Evolutionary conservation across 2,329 filamentous ascomycete species (phyloP).

Genomic region (Fusarium compactum): DNA sequence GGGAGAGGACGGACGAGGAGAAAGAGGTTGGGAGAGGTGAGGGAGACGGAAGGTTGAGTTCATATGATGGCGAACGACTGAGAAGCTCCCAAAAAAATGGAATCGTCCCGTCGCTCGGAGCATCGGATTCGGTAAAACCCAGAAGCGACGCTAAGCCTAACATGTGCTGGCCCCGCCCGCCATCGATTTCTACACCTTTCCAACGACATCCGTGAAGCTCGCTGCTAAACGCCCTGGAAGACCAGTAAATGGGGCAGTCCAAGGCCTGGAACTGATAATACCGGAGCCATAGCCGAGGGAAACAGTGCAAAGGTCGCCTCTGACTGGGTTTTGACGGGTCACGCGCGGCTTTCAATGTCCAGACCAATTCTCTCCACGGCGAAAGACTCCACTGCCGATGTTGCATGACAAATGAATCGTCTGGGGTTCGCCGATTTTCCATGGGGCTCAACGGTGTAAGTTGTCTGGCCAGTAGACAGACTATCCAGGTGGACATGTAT

Average conservation of each 20-base stretch:
- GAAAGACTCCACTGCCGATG: conserved; percentile 28
- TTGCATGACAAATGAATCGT: conserved; percentile 44
- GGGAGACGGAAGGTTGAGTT: conserved; percentile 38
- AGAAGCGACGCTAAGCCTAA: conserved; percentile 49
- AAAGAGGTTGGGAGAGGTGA: conserved; percentile 29
- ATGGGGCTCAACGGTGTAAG: conserved; percentile 19
- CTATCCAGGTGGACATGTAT: background rate
- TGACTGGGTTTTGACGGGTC: conserved; percentile 34
- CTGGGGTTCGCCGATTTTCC: conserved; percentile 40
- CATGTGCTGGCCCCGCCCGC: conserved; percentile 47
- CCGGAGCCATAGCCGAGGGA: conserved; percentile 42
- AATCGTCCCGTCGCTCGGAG: conserved; percentile 51
- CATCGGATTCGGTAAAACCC: conserved; percentile 55
- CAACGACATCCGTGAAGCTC: conserved; percentile 50
- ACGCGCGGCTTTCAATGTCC: conserved; percentile 41
- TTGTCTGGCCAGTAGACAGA: conserved; percentile 2
- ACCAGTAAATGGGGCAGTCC: conserved; percentile 7
- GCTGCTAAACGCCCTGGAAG: conserved; percentile 27
- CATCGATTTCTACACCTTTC: conserved; percentile 54
- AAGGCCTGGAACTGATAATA: conserved; percentile 36
- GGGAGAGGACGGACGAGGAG: conserved; percentile 40
- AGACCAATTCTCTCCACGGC: conserved; percentile 17
- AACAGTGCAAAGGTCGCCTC: conserved; percentile 3
- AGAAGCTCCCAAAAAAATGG: conserved; percentile 55
- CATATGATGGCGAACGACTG: conserved; percentile 47